Conservation (phyloP, 805 yeast genomes). For the Wickerhamiella hasegawae region DNA sequence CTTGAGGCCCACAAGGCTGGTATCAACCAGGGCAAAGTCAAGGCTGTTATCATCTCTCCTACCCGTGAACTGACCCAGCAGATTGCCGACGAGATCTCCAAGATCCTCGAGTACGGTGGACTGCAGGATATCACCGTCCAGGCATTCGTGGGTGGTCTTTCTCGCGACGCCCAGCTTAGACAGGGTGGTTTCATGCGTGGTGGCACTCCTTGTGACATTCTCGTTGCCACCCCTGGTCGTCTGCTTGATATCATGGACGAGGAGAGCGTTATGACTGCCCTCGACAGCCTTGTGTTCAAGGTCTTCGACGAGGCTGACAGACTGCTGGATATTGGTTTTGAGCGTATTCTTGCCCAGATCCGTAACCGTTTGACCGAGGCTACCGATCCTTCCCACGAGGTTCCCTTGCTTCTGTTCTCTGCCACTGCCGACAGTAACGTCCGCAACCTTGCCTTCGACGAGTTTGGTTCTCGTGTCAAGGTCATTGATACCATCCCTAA, state of each 20-base stretch:
- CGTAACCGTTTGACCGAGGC: conserved; percentile 34
- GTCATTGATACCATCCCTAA: conserved; percentile 57
- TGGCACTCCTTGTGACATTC: conserved; percentile 35
- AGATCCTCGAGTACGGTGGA: conserved; percentile 26
- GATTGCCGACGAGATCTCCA: conserved; percentile 47
- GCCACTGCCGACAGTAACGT: conserved; percentile 73
- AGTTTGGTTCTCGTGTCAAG: conserved; percentile 20
- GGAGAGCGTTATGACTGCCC: conserved; percentile 29
- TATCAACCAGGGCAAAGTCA: conserved; percentile 25
- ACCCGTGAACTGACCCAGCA: conserved; percentile 86
- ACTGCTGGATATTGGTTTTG: conserved; percentile 67
- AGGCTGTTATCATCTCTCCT: conserved; percentile 64
- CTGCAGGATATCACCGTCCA: conserved; percentile 25
- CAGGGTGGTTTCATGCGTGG: conserved; percentile 18
- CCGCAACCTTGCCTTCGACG: conserved; percentile 42
- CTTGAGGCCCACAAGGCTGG: conserved; percentile 23
- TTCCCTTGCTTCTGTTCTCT: conserved; percentile 62
- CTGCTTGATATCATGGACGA: conserved; percentile 42
- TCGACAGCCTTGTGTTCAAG: conserved; percentile 41
- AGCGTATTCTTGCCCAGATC: conserved; percentile 32
- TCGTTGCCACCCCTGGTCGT: conserved; percentile 86
- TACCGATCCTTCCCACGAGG: conserved; percentile 24
- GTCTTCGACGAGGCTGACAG: conserved; percentile 90
- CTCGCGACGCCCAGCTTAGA: conserved; percentile 25
- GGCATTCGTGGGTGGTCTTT: conserved; percentile 55